A percentile compares a stretch with the other conserved stretches of the same genome.
Conservation (phyloP, 345 rosid species). For the Euphorbia tirucalli region DNA sequence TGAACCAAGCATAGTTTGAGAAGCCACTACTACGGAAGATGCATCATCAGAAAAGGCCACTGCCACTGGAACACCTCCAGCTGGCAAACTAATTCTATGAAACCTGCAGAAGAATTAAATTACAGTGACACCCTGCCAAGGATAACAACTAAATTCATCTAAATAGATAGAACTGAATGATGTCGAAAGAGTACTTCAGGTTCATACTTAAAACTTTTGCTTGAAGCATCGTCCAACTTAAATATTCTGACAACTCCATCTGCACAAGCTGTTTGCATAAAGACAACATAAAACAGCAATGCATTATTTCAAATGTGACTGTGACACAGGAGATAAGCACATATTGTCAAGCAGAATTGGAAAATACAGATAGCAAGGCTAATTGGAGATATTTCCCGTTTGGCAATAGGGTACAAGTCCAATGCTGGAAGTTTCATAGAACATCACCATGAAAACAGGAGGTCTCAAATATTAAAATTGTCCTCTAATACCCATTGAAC, state of each 20-base stretch:
- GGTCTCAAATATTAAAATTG: not conserved
- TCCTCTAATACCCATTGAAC: not conserved
- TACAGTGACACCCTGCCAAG: slow-evolving; percentile 1
- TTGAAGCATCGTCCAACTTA: slow-evolving; percentile 87
- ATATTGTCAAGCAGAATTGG: not conserved
- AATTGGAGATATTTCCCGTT: not conserved
- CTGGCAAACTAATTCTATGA: slow-evolving; percentile 71
- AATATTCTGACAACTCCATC: slow-evolving; percentile 88
- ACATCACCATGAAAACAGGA: not conserved
- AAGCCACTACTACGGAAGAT: slow-evolving; percentile 78
- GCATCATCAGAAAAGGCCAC: slow-evolving; percentile 73
- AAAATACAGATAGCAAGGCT: not conserved
- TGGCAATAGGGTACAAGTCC: not conserved
- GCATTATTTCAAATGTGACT: not conserved
- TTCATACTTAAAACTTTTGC: slow-evolving; percentile 93
- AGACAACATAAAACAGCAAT: not conserved
- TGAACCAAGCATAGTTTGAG: slow-evolving; percentile 53
- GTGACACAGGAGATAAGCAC: not conserved
- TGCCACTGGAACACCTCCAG: slow-evolving; percentile 87
- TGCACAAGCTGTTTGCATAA: slow-evolving; percentile 61
- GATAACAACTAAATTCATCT: not conserved
- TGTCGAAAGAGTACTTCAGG: not conserved
- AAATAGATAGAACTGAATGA: not conserved
- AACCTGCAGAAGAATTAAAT: slow-evolving; percentile 44
- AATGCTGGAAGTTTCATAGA: not conserved